A percentile compares a stretch with the other conserved stretches of the same genome.
phyloP scores from a whole-genome alignment of 331 rosid species.

The Spiraea crenata region DNA sequence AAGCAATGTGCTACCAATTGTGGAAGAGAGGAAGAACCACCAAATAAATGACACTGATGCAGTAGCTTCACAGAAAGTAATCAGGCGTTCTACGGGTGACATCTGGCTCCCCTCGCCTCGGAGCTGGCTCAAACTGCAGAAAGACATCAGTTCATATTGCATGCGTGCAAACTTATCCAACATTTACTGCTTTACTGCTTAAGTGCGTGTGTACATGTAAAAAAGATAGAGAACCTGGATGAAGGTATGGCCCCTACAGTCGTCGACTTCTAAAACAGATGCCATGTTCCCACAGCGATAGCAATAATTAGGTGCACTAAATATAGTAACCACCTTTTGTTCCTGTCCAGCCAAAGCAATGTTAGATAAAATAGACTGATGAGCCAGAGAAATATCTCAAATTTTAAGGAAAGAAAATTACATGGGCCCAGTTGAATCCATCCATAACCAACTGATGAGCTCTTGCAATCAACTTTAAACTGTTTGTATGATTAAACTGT shows the following conservation, averaged over 20 bases:
- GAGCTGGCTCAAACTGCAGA: constrained; percentile 97
- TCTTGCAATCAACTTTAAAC: constrained; percentile 94
- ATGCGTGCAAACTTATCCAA: constrained; percentile 10
- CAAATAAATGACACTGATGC: constrained; percentile 13
- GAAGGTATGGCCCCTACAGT: constrained; percentile 91
- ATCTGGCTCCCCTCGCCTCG: constrained; percentile 99
- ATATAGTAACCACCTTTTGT: constrained; percentile 98
- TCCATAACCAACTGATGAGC: constrained; percentile 99
- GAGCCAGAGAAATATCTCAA: constrained; percentile 18
- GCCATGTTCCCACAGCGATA: constrained; percentile 99
- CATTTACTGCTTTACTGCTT: not conserved
- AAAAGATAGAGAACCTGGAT: constrained; percentile 64
- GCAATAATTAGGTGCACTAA: constrained; percentile 98
- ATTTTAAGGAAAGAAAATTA: constrained; percentile 37
- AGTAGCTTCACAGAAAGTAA: constrained; percentile 73
- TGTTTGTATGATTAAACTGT: constrained; percentile 93
- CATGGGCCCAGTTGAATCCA: constrained; percentile 99
- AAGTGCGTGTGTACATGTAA: not conserved
- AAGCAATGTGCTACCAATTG: constrained; percentile 35
- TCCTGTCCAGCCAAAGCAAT: constrained; percentile 65
- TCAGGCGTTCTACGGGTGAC: constrained; percentile 99
- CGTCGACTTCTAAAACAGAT: constrained; percentile 97
- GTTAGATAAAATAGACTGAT: constrained; percentile 15
- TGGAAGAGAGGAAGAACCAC: constrained; percentile 16
- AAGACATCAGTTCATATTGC: not conserved